Base-by-base conservation (phyloP, 164 flowering plant species). In the Vitis labrusca region DNA sequence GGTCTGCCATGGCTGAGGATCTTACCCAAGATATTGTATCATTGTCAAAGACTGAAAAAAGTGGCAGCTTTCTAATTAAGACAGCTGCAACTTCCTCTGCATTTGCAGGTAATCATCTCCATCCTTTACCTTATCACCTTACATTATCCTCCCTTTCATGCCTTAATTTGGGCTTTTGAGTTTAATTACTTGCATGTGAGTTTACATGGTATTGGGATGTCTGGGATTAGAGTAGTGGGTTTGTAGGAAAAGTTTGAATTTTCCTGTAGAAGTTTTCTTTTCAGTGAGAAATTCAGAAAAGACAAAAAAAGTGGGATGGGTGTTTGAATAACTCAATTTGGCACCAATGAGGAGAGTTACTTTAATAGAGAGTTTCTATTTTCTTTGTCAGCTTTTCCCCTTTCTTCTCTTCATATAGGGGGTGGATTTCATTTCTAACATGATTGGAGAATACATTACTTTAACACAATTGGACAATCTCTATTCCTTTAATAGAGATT, bases 31-130 rank as follows among this genome's bases (percentile, higher is more conserved):
- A 78, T 74, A 48, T 19, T 64, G 68, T 54, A 11, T n/a, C 69
- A 30, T 37, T 62, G 65, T 17, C 65, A 0, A 70, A 72, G 63
- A 56, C 9, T 15, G 65, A 63, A n/a, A 49, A 61, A 52, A 64
- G 57, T 27, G 47, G 56, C 37, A 23, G 62, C 49, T 68, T 74
- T 55, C 71, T 52, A 44, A 15, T 68, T 32, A 66, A 19, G 17
- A 58, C 73, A 10, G 57, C 76, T 59, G 65, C 76, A 11, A 76
- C 62, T 78, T 63, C 80, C n/a, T 10, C 79, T 56, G 73, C 86
- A 75, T 10, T 80, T 56, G 73, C 86, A 75, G 86, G 86, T 83
- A 75, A 47, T 10, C 10, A 5, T 12, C 8, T 44, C 63, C 9
- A 7, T 29, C 44, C 17, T 29, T 66, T 48, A 23, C 15, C 1